Percentiles rank a stretch among this genome's conserved stretches.
These are phyloP conservation scores for Viridothelium virens DNA, from an alignment of 495 filamentous ascomycete species.

Conservation along the genomic window DNA sequence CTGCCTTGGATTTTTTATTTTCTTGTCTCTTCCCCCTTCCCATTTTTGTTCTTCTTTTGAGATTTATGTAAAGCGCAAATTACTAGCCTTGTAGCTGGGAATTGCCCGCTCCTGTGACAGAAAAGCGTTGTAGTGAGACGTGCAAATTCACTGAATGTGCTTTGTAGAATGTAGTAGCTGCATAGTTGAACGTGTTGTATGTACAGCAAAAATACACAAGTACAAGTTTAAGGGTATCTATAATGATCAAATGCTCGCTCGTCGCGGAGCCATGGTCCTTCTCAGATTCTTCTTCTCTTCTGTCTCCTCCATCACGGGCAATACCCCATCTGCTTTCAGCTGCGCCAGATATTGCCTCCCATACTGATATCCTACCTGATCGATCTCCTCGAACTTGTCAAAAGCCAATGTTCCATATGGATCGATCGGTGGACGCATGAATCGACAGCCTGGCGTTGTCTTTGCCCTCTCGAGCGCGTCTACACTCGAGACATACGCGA, in stretches of 20 bases:
- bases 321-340: slow-evolving; percentile 64
- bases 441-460: slow-evolving; percentile 74
- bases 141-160: no score
- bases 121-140: no score
- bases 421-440: slow-evolving; percentile 93
- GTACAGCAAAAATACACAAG: not conserved
- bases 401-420: slow-evolving; percentile 92
- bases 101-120: no score
- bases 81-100: no score
- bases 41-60: not conserved
- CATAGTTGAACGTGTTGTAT: no score
- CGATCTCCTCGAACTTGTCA: slow-evolving; percentile 95
- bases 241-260: slow-evolving; percentile 68
- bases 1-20: not conserved
- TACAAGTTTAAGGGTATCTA: not conserved
- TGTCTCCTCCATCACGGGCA: slow-evolving; percentile 62
- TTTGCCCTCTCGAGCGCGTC: slow-evolving; percentile 94
- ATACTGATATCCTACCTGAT: slow-evolving; percentile 75
- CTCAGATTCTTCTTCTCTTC: slow-evolving; percentile 84
- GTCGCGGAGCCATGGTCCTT: slow-evolving; percentile 85
- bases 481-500: slow-evolving; percentile 89
- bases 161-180: no score
- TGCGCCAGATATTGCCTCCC: slow-evolving; percentile 69
- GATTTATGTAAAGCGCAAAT: no score
- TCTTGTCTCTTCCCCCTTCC: not conserved